Evolutionary conservation across 768 basidiomycete genomes (phyloP), one percentile per base, ranked within the genome.

Genomic region (Tricholoma sp.): DNA sequence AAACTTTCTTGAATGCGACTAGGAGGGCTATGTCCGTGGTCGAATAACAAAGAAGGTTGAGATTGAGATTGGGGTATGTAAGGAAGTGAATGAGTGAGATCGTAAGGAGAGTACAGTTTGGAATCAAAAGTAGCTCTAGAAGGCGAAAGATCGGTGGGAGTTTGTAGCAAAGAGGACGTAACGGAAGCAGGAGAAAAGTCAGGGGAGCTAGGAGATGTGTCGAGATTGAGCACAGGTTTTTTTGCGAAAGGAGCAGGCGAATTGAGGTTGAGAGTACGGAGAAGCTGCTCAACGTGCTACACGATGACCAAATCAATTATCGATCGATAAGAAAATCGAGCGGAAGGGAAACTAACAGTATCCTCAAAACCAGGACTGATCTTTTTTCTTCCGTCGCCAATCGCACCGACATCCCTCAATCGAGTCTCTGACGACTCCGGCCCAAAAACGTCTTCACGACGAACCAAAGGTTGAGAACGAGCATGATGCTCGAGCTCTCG

Each of bases 201-300:
- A 0, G 88, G 86, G 45, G 85, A 83, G 60, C 71, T 79, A 4
- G 76, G 74, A 21, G 80, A 79, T 2, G 76, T 68, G 39, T 83
- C 79, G 57, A 77, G 66, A 51, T 69, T 77, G 57, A 83, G 63
- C 41, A 76, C 60, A 24, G 81, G 76, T 60, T 79, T 78, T 45
- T 72, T 65, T 49, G 71, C 67, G 59, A 70, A 72, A 58, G 82
- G 84, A 60, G 76, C 81, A 12, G 90, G 90, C 29, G 90, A 91
- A 66, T 85, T 86, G 63, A 92, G 83, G 66, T 91, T 86, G 50
- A 92, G 76, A 12, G 88, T 84, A 39, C 90, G 85, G 55, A 92
- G 76, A 46, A 92, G 79, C 72, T 91, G 88, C 65, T 89, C 89
- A 58, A 91, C 85, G 66, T 89, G 86, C 88, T 90, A 55, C n/a